phyloP scores from a whole-genome alignment of 2,329 filamentous ascomycete species.

The Diaporthe ampelina region DNA sequence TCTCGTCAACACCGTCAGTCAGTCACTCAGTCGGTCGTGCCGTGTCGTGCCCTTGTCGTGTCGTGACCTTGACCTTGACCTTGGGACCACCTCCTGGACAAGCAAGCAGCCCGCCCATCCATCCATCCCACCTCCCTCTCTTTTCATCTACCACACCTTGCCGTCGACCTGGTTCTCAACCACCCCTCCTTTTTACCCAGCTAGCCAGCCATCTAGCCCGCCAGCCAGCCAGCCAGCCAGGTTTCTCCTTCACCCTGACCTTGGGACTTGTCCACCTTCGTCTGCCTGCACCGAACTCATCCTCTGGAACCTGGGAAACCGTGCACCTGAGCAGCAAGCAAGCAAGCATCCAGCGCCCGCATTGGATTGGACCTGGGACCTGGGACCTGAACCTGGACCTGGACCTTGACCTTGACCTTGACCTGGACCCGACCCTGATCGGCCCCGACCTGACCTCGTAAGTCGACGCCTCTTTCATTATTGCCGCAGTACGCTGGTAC shows the following conservation, averaged over 20 bases:
- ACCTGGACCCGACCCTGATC: slow-evolving; percentile 28
- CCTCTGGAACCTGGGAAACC: neutral
- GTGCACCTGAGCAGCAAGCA: slow-evolving; percentile 9
- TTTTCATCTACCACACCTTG: slow-evolving; percentile 31
- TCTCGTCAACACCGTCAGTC: slow-evolving; percentile 31
- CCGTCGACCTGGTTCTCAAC: slow-evolving; percentile 24
- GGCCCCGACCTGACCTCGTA: slow-evolving; percentile 24
- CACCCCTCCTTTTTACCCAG: slow-evolving; percentile 1
- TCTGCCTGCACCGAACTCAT: neutral
- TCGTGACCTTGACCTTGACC: slow-evolving; percentile 30
- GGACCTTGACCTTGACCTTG: slow-evolving; percentile 18
- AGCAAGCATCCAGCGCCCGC: neutral
- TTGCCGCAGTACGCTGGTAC: slow-evolving; percentile 30
- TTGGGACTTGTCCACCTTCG: neutral
- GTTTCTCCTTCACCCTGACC: neutral
- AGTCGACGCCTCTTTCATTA: slow-evolving; percentile 20
- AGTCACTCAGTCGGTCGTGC: slow-evolving; percentile 28
- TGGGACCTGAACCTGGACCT: neutral
- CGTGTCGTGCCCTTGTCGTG: slow-evolving; percentile 33
- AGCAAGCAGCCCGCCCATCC: slow-evolving; percentile 5
- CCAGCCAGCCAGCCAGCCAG: neutral
- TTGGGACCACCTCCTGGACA: slow-evolving; percentile 18
- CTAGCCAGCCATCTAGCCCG: neutral
- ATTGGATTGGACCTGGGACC: slow-evolving; percentile 5
- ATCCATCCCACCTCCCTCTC: slow-evolving; percentile 19